Evolutionary conservation across 768 basidiomycete species (phyloP), one percentile per base, ranked within the genome.

Genomic region (Gymnopilus dilepis): DNA sequence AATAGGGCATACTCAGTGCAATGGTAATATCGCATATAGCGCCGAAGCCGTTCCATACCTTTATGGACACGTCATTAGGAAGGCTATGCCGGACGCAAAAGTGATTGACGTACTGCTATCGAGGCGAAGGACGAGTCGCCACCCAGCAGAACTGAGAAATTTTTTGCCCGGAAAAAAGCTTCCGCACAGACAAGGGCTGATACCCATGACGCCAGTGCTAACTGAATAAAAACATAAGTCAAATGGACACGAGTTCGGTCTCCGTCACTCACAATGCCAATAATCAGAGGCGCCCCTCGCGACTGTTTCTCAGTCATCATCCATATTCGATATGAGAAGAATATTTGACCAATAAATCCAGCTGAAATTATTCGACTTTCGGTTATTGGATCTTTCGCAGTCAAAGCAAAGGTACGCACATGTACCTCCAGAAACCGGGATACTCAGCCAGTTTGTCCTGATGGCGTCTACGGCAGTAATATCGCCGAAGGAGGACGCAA

Each of bases 11-110:
- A 38, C 57, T 64, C 48, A 73, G 56, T 1, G 75, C 71, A 40
- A 76, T 76, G 0, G 67, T 60, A 17, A 76, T 69, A 56, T 76
- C 75, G 56, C 71, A 72, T 17, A 73, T 60, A 4, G 71, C 74
- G 28, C 73, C 70, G 17, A 71, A 63, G 2, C 70, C 73, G 53
- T 72, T 71, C 71, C 72, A 75, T 21, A 73, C 62, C 74, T 74
- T 37, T n/a, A 38, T 43, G 53, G 6, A 22, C 17, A 15, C 22
- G 26, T 6, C n/a, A 52, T 37, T 42, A 40, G 6, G 11, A 15
- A 37, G 11, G 26, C 26, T 12, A 55, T n/a, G n/a, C 37, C 4
- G 22, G 30, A 7, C 17, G 38, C 3, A 22, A 21, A 43, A 15
- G 33, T 17, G 9, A 52, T 33, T 17, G 12, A 65, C 73, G 60